A percentile compares a stretch with the other conserved stretches of the same genome.
phyloP scores from a whole-genome alignment of 2,329 filamentous ascomycete species.

The Knufia fluminis region DNA sequence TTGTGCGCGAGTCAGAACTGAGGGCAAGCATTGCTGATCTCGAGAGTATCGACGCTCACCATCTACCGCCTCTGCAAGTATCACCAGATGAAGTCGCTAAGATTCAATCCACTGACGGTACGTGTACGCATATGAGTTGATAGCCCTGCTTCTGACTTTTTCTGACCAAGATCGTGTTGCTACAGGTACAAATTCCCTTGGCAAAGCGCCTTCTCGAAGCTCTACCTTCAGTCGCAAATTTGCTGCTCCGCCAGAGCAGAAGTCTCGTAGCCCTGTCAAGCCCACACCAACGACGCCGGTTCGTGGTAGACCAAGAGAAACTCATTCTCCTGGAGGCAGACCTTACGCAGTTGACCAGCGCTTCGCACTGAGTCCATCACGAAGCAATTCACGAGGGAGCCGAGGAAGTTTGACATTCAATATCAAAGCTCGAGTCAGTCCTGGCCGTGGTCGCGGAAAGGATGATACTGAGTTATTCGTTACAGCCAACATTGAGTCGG shows the following conservation, averaged over 20 bases:
- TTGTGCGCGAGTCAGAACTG: conserved; percentile 4
- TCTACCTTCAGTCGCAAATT: background rate
- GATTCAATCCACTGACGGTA: conserved; percentile 1
- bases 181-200: conserved; percentile 11
- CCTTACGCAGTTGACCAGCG: conserved; percentile 15
- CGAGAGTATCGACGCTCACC: conserved; percentile 4
- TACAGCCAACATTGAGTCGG: conserved; percentile 3
- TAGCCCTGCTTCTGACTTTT: conserved; percentile 6
- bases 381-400: conserved; percentile 16
- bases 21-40: conserved; percentile 10
- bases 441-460: conserved; percentile 12
- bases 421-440: conserved; percentile 20
- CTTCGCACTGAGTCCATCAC: conserved; percentile 18
- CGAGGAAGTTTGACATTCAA: conserved; percentile 17
- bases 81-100: conserved; percentile 8
- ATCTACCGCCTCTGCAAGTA: conserved; percentile 10
- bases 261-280: background rate
- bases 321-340: conserved; percentile 10
- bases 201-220: conserved; percentile 6
- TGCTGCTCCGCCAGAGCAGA: background rate
- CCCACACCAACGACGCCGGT: conserved; percentile 14
- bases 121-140: conserved; percentile 6
- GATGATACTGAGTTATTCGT: conserved; percentile 8
- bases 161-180: conserved; percentile 2
- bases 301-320: conserved; percentile 14